Evolutionary conservation across 2,329 filamentous ascomycete genomes (phyloP).

Genomic region (Hypoxylon rubiginosum): DNA sequence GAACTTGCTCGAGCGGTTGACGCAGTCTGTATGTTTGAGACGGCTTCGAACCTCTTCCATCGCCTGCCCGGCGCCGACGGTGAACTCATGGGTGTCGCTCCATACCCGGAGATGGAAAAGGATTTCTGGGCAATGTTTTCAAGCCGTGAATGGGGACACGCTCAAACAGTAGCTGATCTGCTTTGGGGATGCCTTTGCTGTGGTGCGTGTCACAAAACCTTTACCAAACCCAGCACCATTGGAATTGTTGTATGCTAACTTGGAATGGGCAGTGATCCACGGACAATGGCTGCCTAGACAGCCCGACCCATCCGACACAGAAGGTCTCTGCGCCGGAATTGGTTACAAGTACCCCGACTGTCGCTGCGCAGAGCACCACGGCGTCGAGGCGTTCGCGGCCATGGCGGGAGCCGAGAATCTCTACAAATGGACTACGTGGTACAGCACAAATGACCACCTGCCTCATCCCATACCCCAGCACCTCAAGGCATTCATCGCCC

Average conservation of each 20-base stretch:
- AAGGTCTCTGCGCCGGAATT: no score
- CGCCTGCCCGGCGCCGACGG: background rate
- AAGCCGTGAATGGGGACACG: background rate
- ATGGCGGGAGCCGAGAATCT: background rate
- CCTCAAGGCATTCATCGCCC: no score
- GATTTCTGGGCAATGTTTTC: slow-evolving; percentile 16
- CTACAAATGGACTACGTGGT: background rate
- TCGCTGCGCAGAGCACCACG: background rate
- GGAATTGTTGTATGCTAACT: background rate
- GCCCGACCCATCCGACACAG: no score
- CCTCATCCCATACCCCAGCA: no score
- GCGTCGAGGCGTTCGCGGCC: background rate
- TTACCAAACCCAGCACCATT: background rate
- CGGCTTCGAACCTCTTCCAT: slow-evolving; percentile 10
- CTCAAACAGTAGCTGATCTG: no score
- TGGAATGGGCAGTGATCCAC: background rate
- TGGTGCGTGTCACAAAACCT: no score
- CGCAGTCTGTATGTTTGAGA: slow-evolving; percentile 16
- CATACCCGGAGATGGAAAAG: background rate
- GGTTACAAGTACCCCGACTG: background rate
- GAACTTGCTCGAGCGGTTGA: background rate
- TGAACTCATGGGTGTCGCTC: background rate
- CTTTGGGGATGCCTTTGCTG: no score
- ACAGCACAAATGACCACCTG: background rate
- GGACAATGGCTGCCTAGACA: no score